A percentile compares a stretch with the other conserved stretches of the same genome.
Conservation (phyloP, 2,329 filamentous ascomycete genomes). For the Colletotrichum liaoningense region DNA sequence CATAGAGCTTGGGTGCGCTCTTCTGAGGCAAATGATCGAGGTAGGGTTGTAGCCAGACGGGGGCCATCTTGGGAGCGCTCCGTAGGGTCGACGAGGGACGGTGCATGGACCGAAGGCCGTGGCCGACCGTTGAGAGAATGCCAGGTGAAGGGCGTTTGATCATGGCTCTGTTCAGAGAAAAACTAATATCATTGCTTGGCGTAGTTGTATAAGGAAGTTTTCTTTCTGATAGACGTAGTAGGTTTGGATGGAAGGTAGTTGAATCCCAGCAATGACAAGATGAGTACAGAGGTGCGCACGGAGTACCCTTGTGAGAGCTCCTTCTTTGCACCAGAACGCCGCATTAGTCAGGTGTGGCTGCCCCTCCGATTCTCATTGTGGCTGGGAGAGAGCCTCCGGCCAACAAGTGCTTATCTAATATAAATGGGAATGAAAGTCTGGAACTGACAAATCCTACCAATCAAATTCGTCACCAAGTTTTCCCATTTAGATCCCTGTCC, state of each 20-base stretch:
- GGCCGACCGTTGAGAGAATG: background rate
- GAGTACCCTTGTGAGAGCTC: background rate
- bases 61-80: constrained; percentile 2
- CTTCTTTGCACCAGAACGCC: background rate
- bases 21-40: constrained; percentile 39
- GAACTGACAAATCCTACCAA: background rate
- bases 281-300: background rate
- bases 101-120: background rate
- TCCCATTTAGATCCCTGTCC: constrained; percentile 30
- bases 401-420: background rate
- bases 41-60: constrained; percentile 47
- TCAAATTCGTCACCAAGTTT: background rate
- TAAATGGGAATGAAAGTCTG: background rate
- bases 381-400: background rate
- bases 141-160: background rate
- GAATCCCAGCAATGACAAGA: background rate
- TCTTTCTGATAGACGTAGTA: background rate
- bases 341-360: constrained; percentile 21
- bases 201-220: background rate
- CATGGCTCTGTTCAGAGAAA: background rate
- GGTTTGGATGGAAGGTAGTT: background rate
- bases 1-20: constrained; percentile 48
- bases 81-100: background rate
- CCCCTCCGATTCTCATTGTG: background rate
- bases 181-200: background rate